Conservation (phyloP, 305 asterid genomes). For the Fraxinus latifolia region DNA sequence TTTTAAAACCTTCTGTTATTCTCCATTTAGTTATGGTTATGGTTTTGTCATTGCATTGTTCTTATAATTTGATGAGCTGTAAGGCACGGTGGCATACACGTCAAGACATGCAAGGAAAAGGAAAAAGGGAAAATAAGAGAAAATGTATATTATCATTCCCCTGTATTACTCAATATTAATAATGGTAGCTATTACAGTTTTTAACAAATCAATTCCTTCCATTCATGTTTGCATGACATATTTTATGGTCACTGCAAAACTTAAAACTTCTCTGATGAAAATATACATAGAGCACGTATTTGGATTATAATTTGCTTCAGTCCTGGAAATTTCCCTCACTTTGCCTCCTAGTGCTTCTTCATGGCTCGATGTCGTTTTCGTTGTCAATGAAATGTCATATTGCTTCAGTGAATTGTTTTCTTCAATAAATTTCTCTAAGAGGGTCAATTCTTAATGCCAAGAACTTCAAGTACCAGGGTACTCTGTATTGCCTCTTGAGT, state of each 20-base stretch:
- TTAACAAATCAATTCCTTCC: background rate
- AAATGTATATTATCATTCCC: background rate
- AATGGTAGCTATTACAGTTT: background rate
- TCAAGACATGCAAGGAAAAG: background rate
- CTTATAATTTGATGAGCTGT: background rate
- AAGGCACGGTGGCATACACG: background rate
- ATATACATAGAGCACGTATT: background rate
- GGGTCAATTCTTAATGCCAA: background rate
- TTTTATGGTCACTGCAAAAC: background rate
- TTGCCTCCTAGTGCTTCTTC: background rate
- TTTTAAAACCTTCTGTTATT: background rate
- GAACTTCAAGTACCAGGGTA: background rate
- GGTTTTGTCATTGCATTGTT: background rate
- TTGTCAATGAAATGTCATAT: background rate
- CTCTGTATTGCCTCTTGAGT: slow-evolving; percentile 24
- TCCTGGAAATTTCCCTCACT: background rate
- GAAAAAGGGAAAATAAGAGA: background rate
- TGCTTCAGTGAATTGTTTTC: background rate
- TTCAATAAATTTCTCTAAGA: background rate
- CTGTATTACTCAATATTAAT: background rate
- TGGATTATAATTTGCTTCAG: background rate
- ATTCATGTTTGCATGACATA: background rate
- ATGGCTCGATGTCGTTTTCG: background rate
- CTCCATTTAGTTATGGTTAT: background rate
- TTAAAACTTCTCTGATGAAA: background rate